Evolutionary conservation across 2,329 filamentous ascomycete species (phyloP).

Genomic region (Simplicillium aogashimaense): DNA sequence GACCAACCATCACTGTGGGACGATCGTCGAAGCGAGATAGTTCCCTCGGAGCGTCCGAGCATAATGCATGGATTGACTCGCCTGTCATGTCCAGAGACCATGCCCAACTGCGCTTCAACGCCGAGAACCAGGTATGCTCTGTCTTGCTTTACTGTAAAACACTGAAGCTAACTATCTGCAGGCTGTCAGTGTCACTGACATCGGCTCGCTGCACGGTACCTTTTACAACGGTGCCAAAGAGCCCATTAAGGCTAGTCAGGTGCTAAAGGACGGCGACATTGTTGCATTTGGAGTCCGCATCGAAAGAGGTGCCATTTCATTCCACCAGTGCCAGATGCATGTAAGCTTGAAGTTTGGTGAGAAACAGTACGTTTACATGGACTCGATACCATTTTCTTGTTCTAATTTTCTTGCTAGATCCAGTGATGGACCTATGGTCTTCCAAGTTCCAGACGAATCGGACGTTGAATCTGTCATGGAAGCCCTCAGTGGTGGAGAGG

Average conservation of each 20-base stretch:
- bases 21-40: conserved; percentile 31
- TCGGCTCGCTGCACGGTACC: conserved; percentile 43
- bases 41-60: conserved; percentile 19
- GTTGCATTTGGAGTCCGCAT: conserved; percentile 26
- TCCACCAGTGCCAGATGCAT: too few relatives aligned
- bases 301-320: too few relatives aligned
- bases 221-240: conserved; percentile 25
- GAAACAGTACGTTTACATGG: conserved; percentile 18
- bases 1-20: conserved; percentile 25
- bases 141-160: neutral
- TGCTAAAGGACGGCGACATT: conserved; percentile 17
- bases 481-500: conserved; percentile 13
- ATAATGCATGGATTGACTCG: conserved; percentile 61
- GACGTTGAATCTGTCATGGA: conserved; percentile 20
- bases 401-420: conserved; percentile 11
- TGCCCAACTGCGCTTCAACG: conserved; percentile 40
- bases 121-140: conserved; percentile 31
- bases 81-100: conserved; percentile 64
- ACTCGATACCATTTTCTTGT: conserved; percentile 8
- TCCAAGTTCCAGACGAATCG: conserved; percentile 31
- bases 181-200: conserved; percentile 35
- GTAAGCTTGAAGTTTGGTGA: too few relatives aligned
- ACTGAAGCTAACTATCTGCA: conserved; percentile 21
- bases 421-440: conserved; percentile 19
- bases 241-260: conserved; percentile 10